A percentile compares a stretch with the other conserved stretches of the same genome.
Conservation (phyloP, 441 rosid genomes). For the Gossypium aridum region DNA sequence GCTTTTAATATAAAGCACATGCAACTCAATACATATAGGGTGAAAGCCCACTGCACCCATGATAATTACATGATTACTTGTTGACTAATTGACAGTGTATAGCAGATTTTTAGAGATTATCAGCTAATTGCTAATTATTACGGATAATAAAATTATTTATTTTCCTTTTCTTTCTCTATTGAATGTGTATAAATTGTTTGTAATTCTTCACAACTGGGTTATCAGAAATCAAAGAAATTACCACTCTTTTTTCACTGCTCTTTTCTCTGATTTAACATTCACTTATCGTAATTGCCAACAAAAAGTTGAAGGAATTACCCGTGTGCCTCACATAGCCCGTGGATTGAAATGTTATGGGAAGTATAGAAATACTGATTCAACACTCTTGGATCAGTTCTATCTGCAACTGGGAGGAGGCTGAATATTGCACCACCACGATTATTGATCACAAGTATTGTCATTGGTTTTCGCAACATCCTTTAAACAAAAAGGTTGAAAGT, state of each 20-base stretch:
- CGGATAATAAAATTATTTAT: not conserved
- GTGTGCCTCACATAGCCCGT: constrained; percentile 71
- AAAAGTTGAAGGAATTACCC: constrained; percentile 48
- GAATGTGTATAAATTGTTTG: not conserved
- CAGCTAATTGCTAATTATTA: not conserved
- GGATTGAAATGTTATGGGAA: constrained; percentile 74
- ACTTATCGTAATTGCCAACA: constrained; percentile 8
- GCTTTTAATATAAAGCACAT: not conserved
- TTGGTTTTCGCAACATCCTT: constrained; percentile 71
- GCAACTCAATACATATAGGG: not conserved
- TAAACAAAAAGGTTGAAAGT: constrained; percentile 18
- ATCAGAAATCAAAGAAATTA: not conserved
- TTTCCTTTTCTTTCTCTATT: not conserved
- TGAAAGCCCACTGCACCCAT: not conserved
- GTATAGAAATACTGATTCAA: constrained; percentile 80
- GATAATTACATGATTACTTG: not conserved
- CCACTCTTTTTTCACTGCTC: not conserved
- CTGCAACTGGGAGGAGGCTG: constrained; percentile 92
- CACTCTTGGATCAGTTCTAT: constrained; percentile 56
- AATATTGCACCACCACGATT: constrained; percentile 98
- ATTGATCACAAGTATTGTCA: constrained; percentile 82
- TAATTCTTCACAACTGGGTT: not conserved
- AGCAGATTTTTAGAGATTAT: not conserved
- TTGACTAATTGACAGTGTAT: not conserved
- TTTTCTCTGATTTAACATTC: not conserved